Base-by-base conservation (phyloP, 768 basidiomycete species). In the Pisolithus marmoratus region DNA sequence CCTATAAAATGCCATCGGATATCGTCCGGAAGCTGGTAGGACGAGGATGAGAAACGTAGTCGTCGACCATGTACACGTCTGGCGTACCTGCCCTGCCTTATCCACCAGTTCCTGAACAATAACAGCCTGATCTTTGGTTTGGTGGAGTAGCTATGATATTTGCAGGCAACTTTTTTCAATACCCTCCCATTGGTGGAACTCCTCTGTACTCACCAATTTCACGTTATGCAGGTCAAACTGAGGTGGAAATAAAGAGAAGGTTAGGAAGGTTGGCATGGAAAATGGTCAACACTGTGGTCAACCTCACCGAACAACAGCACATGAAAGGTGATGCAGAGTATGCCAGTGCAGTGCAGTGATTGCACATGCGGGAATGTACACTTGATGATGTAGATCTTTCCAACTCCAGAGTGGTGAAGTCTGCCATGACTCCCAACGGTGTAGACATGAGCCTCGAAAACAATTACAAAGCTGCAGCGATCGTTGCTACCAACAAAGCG, bases 1-100 rank as follows among this genome's bases (percentile, higher is more conserved):
- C 95, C 95, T 58, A 98, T 95, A 66, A 95, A 98, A 70, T 98
- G 95, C 95, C 95, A 98, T 55, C 85, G 79, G 58, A 98, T 92
- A 56, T 90, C 87, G 22, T 59, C 55, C 1, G 95, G 91, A n/a
- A 98, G 80, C 93, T 95, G 63, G 11, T 11, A 34, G 31, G 31
- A 12, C 31, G 26, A 34, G 31, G 11, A 11, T 34, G 31, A 34
- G 31, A 12, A 34, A 34, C 11, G 12, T 34, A 58, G 51, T 43
- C 53, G 26, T 38, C 49, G 15, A 6, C 44, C 20, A 43, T 24
- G 23, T 1, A n/a, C 23, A 5, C 5, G 24, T 40, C 41, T 9
- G 38, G 70, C 79, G 55, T 65, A 89, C 88, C 61, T 78, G 72
- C 52, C 72, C 72, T 0, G 93, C 90, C 64, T 96, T 96, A 29